phyloP scores from a whole-genome alignment of 257 asterid genomes.

The Oldenlandia corymbosa region DNA sequence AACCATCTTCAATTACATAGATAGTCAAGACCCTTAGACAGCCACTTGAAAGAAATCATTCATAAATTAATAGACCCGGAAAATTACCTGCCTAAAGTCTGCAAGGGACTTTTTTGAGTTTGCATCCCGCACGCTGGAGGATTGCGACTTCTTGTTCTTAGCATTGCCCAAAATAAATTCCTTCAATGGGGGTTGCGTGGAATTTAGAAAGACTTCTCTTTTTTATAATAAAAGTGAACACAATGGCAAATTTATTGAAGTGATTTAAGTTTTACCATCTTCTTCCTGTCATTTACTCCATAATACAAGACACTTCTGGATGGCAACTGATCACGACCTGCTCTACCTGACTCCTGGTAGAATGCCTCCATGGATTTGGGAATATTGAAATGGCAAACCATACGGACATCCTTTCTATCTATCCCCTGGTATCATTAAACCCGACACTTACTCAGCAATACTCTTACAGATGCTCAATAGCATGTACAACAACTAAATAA shows the following conservation, averaged over 20 bases:
- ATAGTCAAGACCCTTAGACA: slow-evolving; percentile 16
- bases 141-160: slow-evolving; percentile 47
- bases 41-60: slow-evolving; percentile 15
- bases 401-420: slow-evolving; percentile 89
- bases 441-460: slow-evolving; percentile 8
- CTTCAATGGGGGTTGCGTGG: slow-evolving; percentile 35
- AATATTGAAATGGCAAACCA: slow-evolving; percentile 88
- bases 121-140: slow-evolving; percentile 51
- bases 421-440: slow-evolving; percentile 57
- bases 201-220: slow-evolving; percentile 9
- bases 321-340: slow-evolving; percentile 97
- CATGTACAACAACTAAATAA: slow-evolving; percentile 4
- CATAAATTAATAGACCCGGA: neutral
- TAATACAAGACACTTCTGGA: slow-evolving; percentile 83
- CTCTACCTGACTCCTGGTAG: slow-evolving; percentile 99
- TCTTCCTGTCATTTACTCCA: slow-evolving; percentile 81
- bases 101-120: slow-evolving; percentile 63
- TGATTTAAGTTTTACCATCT: slow-evolving; percentile 56
- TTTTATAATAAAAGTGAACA: neutral
- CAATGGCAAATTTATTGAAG: neutral
- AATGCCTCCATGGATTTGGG: slow-evolving; percentile 97
- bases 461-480: slow-evolving; percentile 14
- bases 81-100: slow-evolving; percentile 55
- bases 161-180: slow-evolving; percentile 71
- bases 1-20: slow-evolving; percentile 54